Evolutionary conservation across 2,329 filamentous ascomycete species (phyloP), one percentile per base, ranked within the genome.

Genomic region (Chaetoscypha palmicola): DNA sequence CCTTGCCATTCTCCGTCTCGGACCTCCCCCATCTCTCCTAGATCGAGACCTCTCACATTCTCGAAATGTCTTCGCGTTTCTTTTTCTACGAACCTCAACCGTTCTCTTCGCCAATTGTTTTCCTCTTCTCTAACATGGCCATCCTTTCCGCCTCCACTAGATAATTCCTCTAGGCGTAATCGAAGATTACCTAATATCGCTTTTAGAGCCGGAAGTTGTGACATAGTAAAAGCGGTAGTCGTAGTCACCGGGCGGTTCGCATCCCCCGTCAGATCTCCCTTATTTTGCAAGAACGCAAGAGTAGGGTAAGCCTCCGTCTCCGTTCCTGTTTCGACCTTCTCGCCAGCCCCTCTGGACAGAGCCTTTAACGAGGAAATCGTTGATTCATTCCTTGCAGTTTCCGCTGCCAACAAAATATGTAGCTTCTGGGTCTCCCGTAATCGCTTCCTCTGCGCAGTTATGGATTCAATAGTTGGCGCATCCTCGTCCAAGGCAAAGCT

Each of bases 61-160:
- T 94, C 86, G 31, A 96, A 68, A 61, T 94, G 86, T 47, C 84
- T 74, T 53, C 79, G 72, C 39, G 86, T 86, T 58, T 89, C 81
- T 42, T 76, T 75, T 65, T 96, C 90, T 38, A 97, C 81, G 62
- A 97, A 97, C 53, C 84, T 76, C 45, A 83, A 73, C 48, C 91
- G 72, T 62, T 92, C 81, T 41, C 80, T 75, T 30, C 81, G 74
- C 68, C 79, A 86, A 35, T 73, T 74, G 58, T 73, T 71, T 41
- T 69, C 64, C n/a, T 62, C 58, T 12, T 58, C 58, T 4, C 63
- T 61, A 8, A 63, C 59, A 5, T 59, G 56, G 2, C 57, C 56
- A n/a, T 55, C 58, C 49, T 50, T 71, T 64, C 56, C 57, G 46
- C 67, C 62, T 22, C 61, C 63, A 21, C 62, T 60, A 1, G 61